Percentiles rank a stretch among this genome's conserved stretches.
Evolutionary conservation across 176 grass and related monocot species (phyloP).

Genomic region (Bonia amplexicaulis): DNA sequence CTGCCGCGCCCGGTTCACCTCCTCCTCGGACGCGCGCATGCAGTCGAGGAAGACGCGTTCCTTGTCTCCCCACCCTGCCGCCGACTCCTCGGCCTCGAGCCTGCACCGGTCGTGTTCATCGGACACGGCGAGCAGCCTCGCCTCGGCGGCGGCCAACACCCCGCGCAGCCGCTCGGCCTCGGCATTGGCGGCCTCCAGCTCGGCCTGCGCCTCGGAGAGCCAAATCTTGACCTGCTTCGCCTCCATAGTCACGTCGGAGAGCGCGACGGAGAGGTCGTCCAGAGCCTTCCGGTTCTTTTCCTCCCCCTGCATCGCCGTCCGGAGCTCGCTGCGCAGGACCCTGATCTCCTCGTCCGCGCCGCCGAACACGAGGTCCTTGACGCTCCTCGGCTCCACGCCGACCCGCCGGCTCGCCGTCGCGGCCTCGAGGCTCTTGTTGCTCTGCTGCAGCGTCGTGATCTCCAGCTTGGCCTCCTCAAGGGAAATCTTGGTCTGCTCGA

Average conservation of each 20-base stretch:
- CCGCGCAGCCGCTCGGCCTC: constrained; percentile 28
- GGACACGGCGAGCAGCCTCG: constrained; percentile 5
- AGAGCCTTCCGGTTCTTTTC: constrained; percentile 69
- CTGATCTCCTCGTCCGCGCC: constrained; percentile 50
- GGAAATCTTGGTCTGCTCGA: constrained; percentile 90
- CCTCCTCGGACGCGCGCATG: constrained; percentile 75
- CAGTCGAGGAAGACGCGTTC: constrained; percentile 72
- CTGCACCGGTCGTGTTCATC: constrained; percentile 43
- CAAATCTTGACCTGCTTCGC: constrained; percentile 55
- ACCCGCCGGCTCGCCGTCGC: background rate
- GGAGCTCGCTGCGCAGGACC: constrained; percentile 44
- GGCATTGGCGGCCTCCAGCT: constrained; percentile 47
- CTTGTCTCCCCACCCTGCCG: constrained; percentile 61
- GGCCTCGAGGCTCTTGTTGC: constrained; percentile 27
- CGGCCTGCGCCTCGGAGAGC: constrained; percentile 52
- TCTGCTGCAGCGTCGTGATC: constrained; percentile 42
- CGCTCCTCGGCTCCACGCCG: constrained; percentile 31
- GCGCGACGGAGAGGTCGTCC: constrained; percentile 69
- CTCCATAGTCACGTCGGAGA: constrained; percentile 77
- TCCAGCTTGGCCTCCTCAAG: constrained; percentile 91
- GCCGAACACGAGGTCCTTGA: constrained; percentile 48
- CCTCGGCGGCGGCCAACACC: constrained; percentile 21
- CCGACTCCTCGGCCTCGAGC: constrained; percentile 61
- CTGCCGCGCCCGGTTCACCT: constrained; percentile 52
- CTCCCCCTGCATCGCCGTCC: constrained; percentile 52